A percentile compares a stretch with the other conserved stretches of the same genome.
Conservation (phyloP, 768 basidiomycete genomes). For the Calocera cornea region DNA sequence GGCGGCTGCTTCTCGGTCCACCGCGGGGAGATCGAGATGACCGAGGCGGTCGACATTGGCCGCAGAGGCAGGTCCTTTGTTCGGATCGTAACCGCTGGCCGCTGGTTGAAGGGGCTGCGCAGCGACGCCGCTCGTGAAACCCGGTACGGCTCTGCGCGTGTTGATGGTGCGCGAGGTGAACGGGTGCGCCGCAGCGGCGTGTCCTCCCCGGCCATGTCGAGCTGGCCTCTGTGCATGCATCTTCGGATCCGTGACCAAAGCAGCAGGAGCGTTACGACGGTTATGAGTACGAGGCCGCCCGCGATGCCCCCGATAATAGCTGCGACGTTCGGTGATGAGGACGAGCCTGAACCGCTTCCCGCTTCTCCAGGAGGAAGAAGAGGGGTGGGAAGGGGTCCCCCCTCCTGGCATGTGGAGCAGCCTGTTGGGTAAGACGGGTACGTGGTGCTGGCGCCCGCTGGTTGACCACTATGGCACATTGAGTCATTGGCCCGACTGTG, state of each 20-base stretch:
- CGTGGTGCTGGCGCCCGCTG: background rate
- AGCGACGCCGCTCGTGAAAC: background rate
- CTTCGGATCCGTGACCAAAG: background rate
- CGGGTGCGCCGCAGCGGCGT: background rate
- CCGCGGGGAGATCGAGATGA: background rate
- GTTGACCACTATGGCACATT: background rate
- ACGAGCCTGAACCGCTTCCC: background rate
- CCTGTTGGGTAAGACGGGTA: too few species aligned
- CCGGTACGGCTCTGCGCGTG: background rate
- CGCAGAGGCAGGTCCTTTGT: background rate
- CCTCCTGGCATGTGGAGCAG: too few species aligned
- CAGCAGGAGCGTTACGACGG: background rate
- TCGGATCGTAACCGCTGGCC: background rate
- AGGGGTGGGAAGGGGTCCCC: too few species aligned
- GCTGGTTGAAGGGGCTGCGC: background rate
- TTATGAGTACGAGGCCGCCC: background rate
- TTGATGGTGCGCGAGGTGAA: background rate
- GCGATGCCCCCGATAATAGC: background rate
- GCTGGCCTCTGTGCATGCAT: background rate
- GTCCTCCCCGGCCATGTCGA: background rate
- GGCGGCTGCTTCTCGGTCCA: background rate
- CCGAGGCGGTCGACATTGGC: background rate
- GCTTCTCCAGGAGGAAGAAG: too few species aligned
- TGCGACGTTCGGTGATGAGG: background rate
- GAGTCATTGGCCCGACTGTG: background rate